Evolutionary conservation across 2,329 filamentous ascomycete species (phyloP).

Genomic region (Bipolaris victoriae): DNA sequence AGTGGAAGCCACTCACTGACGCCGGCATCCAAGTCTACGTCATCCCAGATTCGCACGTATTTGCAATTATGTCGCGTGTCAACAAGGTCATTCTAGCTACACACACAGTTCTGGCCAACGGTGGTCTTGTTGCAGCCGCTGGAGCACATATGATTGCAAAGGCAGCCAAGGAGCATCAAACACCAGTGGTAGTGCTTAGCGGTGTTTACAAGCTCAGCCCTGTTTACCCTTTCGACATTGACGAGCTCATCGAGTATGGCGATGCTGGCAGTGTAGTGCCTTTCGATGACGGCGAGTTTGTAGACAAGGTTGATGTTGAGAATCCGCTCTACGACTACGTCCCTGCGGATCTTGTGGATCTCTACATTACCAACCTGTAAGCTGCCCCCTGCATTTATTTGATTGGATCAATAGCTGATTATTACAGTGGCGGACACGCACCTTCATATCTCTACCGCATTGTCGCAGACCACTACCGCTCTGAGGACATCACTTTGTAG

Average conservation of each 20-base stretch:
- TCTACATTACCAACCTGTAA: slow-evolving; percentile 86
- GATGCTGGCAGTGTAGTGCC: slow-evolving; percentile 76
- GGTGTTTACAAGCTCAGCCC: slow-evolving; percentile 95
- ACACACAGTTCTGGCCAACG: slow-evolving; percentile 85
- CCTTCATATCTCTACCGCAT: slow-evolving; percentile 75
- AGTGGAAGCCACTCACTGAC: slow-evolving; percentile 78
- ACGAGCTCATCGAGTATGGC: slow-evolving; percentile 84
- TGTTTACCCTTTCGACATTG: slow-evolving; percentile 82
- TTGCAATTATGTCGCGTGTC: slow-evolving; percentile 92
- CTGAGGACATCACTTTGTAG: slow-evolving; percentile 68
- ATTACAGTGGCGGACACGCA: slow-evolving; percentile 66
- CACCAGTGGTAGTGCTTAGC: slow-evolving; percentile 85
- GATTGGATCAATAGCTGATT: slow-evolving; percentile 16
- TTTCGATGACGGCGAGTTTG: slow-evolving; percentile 79
- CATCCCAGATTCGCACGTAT: slow-evolving; percentile 83
- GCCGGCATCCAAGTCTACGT: slow-evolving; percentile 83
- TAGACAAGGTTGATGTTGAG: slow-evolving; percentile 77
- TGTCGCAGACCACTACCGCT: slow-evolving; percentile 76
- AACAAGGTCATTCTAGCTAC: slow-evolving; percentile 94
- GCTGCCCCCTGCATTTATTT: slow-evolving; percentile 43
- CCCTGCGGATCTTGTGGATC: slow-evolving; percentile 74
- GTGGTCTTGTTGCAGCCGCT: slow-evolving; percentile 80
- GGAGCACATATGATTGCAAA: slow-evolving; percentile 85
- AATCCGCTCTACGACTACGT: slow-evolving; percentile 85
- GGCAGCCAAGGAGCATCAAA: slow-evolving; percentile 80